Conservation (phyloP, 2,329 filamentous ascomycete species). For the Pseudocercospora crystallina region DNA sequence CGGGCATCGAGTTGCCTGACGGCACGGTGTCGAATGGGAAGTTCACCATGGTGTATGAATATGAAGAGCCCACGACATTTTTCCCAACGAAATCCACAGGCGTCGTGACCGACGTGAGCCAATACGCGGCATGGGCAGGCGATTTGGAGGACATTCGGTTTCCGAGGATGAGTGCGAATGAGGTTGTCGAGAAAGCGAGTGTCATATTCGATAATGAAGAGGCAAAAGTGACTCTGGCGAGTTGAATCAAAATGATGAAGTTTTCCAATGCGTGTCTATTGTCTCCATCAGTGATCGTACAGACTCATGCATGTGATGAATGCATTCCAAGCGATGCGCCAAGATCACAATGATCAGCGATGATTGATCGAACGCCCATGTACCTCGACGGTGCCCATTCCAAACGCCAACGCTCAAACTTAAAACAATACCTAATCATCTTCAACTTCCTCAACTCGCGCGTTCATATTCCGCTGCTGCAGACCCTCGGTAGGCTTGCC, state of each 20-base stretch:
- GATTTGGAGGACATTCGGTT: constrained; percentile 23
- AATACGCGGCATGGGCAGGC: constrained; percentile 23
- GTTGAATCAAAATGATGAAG: too few species aligned
- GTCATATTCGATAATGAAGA: constrained; percentile 16
- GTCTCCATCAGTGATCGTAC: too few species aligned
- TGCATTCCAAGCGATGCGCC: too few species aligned
- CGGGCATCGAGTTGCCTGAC: constrained; percentile 23
- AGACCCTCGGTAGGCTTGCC: constrained; percentile 15
- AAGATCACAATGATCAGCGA: too few species aligned
- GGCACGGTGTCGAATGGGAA: constrained; percentile 21
- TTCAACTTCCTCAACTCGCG: constrained; percentile 34
- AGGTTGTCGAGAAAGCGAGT: constrained; percentile 20
- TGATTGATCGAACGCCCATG: not conserved
- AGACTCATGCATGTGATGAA: too few species aligned
- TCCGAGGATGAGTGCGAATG: constrained; percentile 16
- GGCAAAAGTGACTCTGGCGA: too few species aligned
- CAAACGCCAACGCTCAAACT: constrained; percentile 21
- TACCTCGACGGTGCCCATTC: not conserved
- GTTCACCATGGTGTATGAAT: constrained; percentile 29
- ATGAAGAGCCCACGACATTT: constrained; percentile 24
- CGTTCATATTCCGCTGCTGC: constrained; percentile 28
- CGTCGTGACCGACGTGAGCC: constrained; percentile 8
- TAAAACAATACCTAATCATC: constrained; percentile 19
- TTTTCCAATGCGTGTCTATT: too few species aligned
- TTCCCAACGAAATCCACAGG: constrained; percentile 22